Percentiles rank a stretch among this genome's conserved stretches.
Evolutionary conservation across 106 monocot genomes (phyloP).

Genomic region (Iris macrosiphon): DNA sequence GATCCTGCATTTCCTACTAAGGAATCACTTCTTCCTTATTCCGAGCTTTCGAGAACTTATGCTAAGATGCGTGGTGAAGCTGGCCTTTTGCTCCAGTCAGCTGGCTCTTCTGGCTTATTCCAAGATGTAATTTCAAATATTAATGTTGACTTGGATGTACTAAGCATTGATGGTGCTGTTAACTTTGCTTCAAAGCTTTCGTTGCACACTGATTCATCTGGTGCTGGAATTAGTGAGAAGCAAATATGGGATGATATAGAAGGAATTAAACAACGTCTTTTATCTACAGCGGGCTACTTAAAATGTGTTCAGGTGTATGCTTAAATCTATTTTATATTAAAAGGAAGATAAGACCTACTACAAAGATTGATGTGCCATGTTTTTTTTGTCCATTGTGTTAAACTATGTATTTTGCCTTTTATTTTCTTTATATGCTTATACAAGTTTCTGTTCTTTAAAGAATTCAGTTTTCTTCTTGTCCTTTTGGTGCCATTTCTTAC

Average conservation of each 20-base stretch:
- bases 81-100: slow-evolving; percentile 26
- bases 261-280: slow-evolving; percentile 60
- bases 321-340: background rate
- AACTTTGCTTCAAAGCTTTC: slow-evolving; percentile 53
- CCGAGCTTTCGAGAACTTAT: slow-evolving; percentile 92
- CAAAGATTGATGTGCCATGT: background rate
- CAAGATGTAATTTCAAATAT: slow-evolving; percentile 25
- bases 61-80: slow-evolving; percentile 89
- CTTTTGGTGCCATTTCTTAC: slow-evolving; percentile 2
- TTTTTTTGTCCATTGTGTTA: background rate
- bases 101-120: slow-evolving; percentile 34
- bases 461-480: background rate
- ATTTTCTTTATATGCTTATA: slow-evolving; percentile 1
- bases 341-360: too few relatives aligned
- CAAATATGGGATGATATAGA: slow-evolving; percentile 48
- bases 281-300: slow-evolving; percentile 84
- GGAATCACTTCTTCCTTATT: slow-evolving; percentile 74
- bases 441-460: background rate
- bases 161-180: slow-evolving; percentile 68
- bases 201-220: slow-evolving; percentile 20
- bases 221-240: slow-evolving; percentile 18
- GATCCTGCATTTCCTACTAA: slow-evolving; percentile 95
- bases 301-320: slow-evolving; percentile 81
- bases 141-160: slow-evolving; percentile 26
- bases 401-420: background rate